A percentile compares a stretch with the other conserved stretches of the same genome.
phyloP scores from a whole-genome alignment of 306 rosid species.

The Clitoria ternatea region DNA sequence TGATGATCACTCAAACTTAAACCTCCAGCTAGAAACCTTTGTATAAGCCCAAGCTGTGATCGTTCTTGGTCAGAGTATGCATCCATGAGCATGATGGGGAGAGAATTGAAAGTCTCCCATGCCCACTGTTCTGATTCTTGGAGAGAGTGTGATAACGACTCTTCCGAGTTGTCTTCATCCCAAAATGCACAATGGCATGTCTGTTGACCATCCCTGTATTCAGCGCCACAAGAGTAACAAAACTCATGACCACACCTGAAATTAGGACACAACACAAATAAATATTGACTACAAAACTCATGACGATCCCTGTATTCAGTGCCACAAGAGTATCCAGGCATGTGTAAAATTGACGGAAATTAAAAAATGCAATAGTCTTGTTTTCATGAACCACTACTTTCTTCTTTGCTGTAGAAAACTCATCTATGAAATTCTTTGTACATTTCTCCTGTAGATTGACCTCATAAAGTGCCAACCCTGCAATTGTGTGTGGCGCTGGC shows the following conservation, averaged over 20 bases:
- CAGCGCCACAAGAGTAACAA: constrained; percentile 74
- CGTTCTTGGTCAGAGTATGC: constrained; percentile 81
- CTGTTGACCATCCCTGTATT: constrained; percentile 62
- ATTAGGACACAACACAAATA: not conserved
- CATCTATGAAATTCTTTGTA: no score
- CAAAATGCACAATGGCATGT: constrained; percentile 74
- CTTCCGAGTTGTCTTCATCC: constrained; percentile 62
- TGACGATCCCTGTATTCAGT: no score
- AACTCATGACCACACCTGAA: constrained; percentile 82
- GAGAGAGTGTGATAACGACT: constrained; percentile 52
- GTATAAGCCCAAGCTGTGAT: constrained; percentile 65
- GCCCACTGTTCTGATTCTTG: constrained; percentile 96
- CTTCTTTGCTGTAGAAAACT: no score
- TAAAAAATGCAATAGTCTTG: no score
- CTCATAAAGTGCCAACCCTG: not conserved
- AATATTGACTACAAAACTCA: not conserved
- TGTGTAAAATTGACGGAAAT: not conserved
- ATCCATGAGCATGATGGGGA: constrained; percentile 58
- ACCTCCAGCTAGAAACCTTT: constrained; percentile 72
- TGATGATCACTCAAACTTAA: constrained; percentile 67
- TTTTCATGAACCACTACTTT: no score
- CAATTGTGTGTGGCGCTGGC: not conserved
- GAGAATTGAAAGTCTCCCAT: constrained; percentile 80
- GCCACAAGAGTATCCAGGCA: not conserved
- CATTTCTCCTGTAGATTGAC: not conserved